Evolutionary conservation across 176 grass and related monocot genomes (phyloP), one percentile per base, ranked within the genome.

Genomic region (Ensete glaucum): DNA sequence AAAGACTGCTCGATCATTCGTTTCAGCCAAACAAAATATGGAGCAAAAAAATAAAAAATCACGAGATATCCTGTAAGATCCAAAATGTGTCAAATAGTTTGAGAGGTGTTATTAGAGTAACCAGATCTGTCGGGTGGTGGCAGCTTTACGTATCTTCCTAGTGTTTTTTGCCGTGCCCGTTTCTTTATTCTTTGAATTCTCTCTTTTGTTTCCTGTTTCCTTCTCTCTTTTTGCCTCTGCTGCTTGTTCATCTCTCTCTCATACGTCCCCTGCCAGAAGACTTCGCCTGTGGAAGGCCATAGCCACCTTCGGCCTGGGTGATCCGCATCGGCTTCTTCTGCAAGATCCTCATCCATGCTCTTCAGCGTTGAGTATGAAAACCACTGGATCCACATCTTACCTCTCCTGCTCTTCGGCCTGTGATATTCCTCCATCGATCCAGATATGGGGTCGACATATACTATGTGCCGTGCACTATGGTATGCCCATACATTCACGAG

Each of bases 401-500:
- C 76, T 77, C 53, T 92, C 78, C 90, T 81, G 72, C 64, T 73
- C 64, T 75, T 67, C 1, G 85, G 83, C 10, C 48, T 78, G 83
- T 97, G 93, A 51, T 88, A 82, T 78, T 97, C 93, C 34, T 90
- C 83, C 93, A 97, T 93, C 72, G 49, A 80, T 81, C 93, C 93
- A 54, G 85, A 93, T 74, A 89, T 77, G 67, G 93, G 85, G 76
- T 93, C 76, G 14, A 97, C 88, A 83, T 88, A 93, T 14, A 97
- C 78, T 75, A 97, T 97, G 55, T 77, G 79, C 16, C 90, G 86
- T 43, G 90, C 82, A 75, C 87, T 93, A 72, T 97, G 93, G 78
- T 88, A 97, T 4, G 90, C 90, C 93, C 93, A 97, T 73, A 97
- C 66, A 63, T 97, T 97, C 50, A 97, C 85, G 60, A 97, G 81